Evolutionary conservation across 805 yeast genomes (phyloP).

Genomic region (Wickerhamiella siamensis): DNA sequence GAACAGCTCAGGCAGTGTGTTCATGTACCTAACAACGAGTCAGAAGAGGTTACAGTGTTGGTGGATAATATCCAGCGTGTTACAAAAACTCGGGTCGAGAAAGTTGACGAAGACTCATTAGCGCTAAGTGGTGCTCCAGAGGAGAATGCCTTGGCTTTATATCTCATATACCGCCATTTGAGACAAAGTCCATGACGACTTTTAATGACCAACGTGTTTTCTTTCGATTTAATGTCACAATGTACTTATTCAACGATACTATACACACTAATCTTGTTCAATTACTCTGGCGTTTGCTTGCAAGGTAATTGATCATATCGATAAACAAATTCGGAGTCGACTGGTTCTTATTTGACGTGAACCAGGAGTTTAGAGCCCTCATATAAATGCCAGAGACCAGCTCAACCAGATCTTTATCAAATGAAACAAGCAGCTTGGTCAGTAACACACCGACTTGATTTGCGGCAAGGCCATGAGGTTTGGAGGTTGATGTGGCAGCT

Average conservation of each 20-base stretch:
- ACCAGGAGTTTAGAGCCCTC: conserved; percentile 47
- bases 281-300: conserved; percentile 25
- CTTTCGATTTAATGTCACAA: no score
- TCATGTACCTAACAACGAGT: conserved; percentile 8
- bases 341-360: conserved; percentile 32
- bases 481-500: conserved; percentile 32
- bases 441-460: conserved; percentile 53
- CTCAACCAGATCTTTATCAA: conserved; percentile 22
- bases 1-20: conserved; percentile 14
- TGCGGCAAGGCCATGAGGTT: conserved; percentile 41
- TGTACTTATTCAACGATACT: no score
- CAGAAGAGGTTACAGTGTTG: conserved; percentile 4
- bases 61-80: conserved; percentile 12
- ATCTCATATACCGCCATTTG: conserved; percentile 11
- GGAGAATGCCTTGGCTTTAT: conserved; percentile 31
- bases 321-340: conserved; percentile 45
- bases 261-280: no score
- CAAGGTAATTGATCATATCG: conserved; percentile 72
- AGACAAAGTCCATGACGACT: not conserved
- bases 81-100: conserved; percentile 9
- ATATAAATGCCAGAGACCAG: conserved; percentile 43
- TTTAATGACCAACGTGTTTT: no score
- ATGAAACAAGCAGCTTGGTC: conserved; percentile 37
- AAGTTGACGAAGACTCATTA: conserved; percentile 44
- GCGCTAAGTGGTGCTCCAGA: conserved; percentile 52